Conservation (phyloP, 2,329 filamentous ascomycete species). For the Xylaria sp. region DNA sequence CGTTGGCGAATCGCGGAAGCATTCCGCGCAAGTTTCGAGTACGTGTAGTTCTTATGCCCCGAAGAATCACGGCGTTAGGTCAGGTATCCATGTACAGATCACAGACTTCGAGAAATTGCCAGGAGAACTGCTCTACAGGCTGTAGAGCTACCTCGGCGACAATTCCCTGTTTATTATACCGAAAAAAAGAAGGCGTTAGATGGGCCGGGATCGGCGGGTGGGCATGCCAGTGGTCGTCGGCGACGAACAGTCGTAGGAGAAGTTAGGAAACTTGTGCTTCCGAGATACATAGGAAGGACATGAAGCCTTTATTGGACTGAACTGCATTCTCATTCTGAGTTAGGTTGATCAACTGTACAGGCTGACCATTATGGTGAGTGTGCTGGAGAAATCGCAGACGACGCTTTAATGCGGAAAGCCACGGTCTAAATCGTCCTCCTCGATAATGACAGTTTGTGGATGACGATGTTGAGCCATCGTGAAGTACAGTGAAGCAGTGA, state of each 20-base stretch:
- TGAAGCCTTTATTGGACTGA: no score
- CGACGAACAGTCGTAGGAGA: not conserved
- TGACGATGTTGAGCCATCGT: not conserved
- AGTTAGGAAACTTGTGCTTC: no score
- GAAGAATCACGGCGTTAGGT: slow-evolving; percentile 47
- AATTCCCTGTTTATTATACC: slow-evolving; percentile 13
- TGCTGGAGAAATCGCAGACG: not conserved
- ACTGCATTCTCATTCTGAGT: not conserved
- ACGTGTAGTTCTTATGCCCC: slow-evolving; percentile 53
- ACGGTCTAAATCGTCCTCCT: slow-evolving; percentile 18
- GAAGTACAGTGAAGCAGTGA: not conserved
- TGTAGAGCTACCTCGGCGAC: slow-evolving; percentile 33
- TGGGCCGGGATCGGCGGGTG: not conserved
- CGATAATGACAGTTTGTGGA: not conserved
- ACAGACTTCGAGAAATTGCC: slow-evolving; percentile 38
- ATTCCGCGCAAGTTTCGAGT: slow-evolving; percentile 50
- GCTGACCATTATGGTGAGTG: not conserved
- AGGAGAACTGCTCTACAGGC: not conserved
- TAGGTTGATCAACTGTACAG: not conserved
- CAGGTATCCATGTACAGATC: slow-evolving; percentile 25
- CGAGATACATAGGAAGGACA: no score
- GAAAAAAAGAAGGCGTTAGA: not conserved
- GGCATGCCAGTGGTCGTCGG: not conserved
- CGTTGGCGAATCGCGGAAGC: slow-evolving; percentile 55
- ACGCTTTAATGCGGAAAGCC: not conserved